Base-by-base conservation (phyloP, 257 asterid genomes). In the Gentiana dahurica region DNA sequence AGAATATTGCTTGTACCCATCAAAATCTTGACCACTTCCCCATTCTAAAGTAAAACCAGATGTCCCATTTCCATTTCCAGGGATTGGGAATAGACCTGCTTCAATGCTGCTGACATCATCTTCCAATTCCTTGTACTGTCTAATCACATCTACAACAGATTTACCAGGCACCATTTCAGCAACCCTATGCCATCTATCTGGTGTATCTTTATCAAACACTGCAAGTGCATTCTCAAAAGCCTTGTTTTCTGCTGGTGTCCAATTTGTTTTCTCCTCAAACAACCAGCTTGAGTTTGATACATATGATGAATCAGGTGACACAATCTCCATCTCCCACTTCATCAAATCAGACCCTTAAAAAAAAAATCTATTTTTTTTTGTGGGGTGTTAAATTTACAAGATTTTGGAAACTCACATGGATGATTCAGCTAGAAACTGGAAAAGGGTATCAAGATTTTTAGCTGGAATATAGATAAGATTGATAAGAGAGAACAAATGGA, bases 151-250 rank as follows among this genome's bases (percentile, higher is more conserved):
- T 2, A 45, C 61, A 13, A 81, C 95, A 1, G 89, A 70, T 59
- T 92, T 92, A 11, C 97, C 95, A 0, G 98, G 97, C 12, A 92
- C 98, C 96, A 83, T 81, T 33, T 70, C 81, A 0, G 98, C 98
- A 3, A 92, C 97, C 55, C 65, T 88, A 58, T 67, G 84, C 98
- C 98, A 92, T 51, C 95, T 77, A 60, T 92, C 94, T 0, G 98
- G 98, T 8, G 93, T 83, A 6, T 75, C 82, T 49, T 83, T 89
- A 60, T 92, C 98, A 72, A 73, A 81, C 70, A 77, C 47, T 1
- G 98, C 98, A 15, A 92, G 86, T 8, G 97, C 97, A 67, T 83
- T 83, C 73, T 92, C 98, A 41, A 92, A 92, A 3, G 80, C 81
- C 70, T 92, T 92, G 77, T 92, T 92, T 70, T 92, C 97, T 2